Conservation (phyloP, 768 basidiomycete genomes). For the Tulasnella sp. region DNA sequence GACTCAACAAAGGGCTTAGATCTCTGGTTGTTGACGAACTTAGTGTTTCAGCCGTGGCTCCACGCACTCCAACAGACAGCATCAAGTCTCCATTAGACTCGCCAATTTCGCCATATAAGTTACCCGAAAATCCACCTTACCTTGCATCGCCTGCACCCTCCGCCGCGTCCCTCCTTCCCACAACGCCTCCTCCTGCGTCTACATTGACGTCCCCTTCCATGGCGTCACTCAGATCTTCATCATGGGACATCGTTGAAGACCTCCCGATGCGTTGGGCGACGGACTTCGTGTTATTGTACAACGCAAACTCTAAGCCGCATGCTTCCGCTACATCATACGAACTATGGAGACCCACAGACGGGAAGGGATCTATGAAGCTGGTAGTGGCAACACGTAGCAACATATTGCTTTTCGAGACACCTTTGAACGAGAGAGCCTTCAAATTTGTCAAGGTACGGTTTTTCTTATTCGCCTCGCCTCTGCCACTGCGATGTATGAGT, state of each 20-base stretch:
- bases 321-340: constrained; percentile 55
- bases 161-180: constrained; percentile 16
- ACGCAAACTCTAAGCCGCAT: constrained; percentile 49
- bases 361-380: constrained; percentile 43
- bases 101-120: neutral
- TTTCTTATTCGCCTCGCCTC: neutral
- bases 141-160: neutral
- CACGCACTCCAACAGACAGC: neutral
- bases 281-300: constrained; percentile 71
- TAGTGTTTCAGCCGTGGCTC: constrained; percentile 21
- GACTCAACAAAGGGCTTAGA: constrained; percentile 15
- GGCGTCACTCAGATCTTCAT: constrained; percentile 25
- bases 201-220: constrained; percentile 1
- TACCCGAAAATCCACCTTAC: constrained; percentile 15
- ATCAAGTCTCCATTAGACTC: neutral
- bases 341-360: constrained; percentile 43
- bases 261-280: constrained; percentile 77
- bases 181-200: constrained; percentile 22
- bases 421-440: constrained; percentile 72
- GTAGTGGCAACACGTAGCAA: constrained; percentile 67
- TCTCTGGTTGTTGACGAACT: constrained; percentile 23
- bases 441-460: constrained; percentile 69
- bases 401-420: constrained; percentile 71
- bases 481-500: neutral
- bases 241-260: constrained; percentile 66